Base-by-base conservation (phyloP, 257 asterid species). In the Mitragyna speciosa region DNA sequence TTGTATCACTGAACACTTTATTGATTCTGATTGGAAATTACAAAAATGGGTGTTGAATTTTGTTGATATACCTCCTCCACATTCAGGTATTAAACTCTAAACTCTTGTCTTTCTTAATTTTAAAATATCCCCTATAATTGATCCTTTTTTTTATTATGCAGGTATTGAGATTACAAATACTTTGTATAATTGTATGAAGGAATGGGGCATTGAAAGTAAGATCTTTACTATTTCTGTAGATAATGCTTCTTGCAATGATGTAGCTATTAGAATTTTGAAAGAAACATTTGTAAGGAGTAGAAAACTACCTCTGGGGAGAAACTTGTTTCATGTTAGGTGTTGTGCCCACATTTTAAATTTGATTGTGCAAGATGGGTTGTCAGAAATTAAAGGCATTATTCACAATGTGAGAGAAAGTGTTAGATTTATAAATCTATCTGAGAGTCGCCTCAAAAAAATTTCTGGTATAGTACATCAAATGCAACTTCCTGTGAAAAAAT, bases 361-460 rank as follows among this genome's bases (percentile, higher is more conserved):
- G 12, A 77, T 66, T 14, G 36, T 45, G 28, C 75, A 65, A 77
- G 73, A 56, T 79, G 77, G 79, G 6, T 41, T 76, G 47, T 31
- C 30, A 3, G 59, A 24, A 3, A 76, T 76, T 8, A 61, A 24
- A 4, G 7, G 7, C 14, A 43, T 76, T 16, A n/a, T 63, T 24
- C 7, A n/a, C 2, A 11, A 39, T 9, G 12, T 71, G 16, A 24
- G 26, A 7, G 17, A 75, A 5, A 75, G 49, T 39, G 79, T 75
- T 2, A 6, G 22, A 41, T 64, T 19, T 36, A 45, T 58, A 47
- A 79, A 39, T 63, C 39, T 31, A 63, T 5, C 43, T 64, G 36
- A 47, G n/a, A 49, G 54, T 5, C 75, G 51, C 26, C 22, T 72
- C 5, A 43, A 70, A 11, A 16, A 56, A 30, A 58, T 59, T 51